Evolutionary conservation across 2,329 filamentous ascomycete genomes (phyloP), one percentile per base, ranked within the genome.

Genomic region (Fusarium protoensiforme): DNA sequence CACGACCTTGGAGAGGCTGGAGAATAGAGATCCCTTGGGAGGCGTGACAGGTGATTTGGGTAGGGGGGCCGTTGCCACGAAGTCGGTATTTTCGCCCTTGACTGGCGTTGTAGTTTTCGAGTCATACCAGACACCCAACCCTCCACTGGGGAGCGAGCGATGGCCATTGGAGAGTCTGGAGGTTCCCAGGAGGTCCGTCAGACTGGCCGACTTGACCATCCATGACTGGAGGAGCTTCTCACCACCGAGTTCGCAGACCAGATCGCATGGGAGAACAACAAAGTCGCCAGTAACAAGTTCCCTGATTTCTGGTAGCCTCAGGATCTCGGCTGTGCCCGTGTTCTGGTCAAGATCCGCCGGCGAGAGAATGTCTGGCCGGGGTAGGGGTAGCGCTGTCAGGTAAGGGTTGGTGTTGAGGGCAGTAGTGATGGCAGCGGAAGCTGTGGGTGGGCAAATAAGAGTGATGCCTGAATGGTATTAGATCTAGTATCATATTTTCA

Each of bases 61-160:
- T 7, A 96, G 84, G 5, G 93, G 91, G 0, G 93, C 89, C 1
- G 93, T 94, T 10, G 92, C 94, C 77, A 98, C 89, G 80, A 98
- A 98, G 79, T 98, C 96, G 2, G 94, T 96, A 81, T 98, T 95
- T 81, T 98, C 94, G 53, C 92, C 92, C 84, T 98, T 98, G 71
- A 96, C 89, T 38, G 91, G 90, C 7, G 90, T 91, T 70, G 93
- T 92, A 2, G 85, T 83, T 80, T 94, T 94, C 2, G 95, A 97
- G 78, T 96, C 91, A 81, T 98, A 98, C 91, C 93, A 98, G 2
- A 99, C 93, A 7, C 93, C 92, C 39, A 98, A 85, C 2, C 94
- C 96, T 46, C 95, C 95, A 82, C 93, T 93, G 70, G 90, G 87
- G 29, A 79, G 78, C 60, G 79, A 79, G 48, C 81, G 80, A 16